Conservation (phyloP, 257 asterid species). For the Solanum pennellii region DNA sequence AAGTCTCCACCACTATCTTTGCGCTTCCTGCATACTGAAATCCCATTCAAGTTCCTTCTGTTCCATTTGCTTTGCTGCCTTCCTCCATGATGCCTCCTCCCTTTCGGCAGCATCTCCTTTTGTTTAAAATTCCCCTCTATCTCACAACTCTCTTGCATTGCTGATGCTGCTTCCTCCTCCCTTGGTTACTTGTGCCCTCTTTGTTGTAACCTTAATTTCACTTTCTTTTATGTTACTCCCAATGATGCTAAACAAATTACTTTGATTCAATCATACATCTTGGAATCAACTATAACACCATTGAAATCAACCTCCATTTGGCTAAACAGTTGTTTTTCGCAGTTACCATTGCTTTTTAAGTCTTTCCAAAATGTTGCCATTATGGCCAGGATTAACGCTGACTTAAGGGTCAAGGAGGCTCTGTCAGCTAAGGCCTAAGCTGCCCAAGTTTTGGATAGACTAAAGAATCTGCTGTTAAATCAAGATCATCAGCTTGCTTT, state of each 20-base stretch:
- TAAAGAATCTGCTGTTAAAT: neutral
- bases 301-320: neutral
- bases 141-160: neutral
- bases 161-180: neutral
- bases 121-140: neutral
- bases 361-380: neutral
- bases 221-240: neutral
- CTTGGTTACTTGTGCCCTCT: neutral
- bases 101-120: neutral
- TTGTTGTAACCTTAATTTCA: neutral
- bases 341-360: neutral
- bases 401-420: neutral
- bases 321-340: neutral
- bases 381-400: neutral
- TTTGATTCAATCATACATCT: too few species aligned
- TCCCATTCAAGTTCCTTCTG: neutral
- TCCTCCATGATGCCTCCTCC: neutral
- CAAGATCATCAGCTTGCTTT: neutral
- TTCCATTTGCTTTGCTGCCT: neutral
- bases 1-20: neutral
- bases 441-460: neutral
- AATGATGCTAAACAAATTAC: neutral
- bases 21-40: neutral
- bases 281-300: neutral
- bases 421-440: neutral